Evolutionary conservation across 179 eudicot genomes (phyloP), one percentile per base, ranked within the genome.

Genomic region (Silene vulgaris): DNA sequence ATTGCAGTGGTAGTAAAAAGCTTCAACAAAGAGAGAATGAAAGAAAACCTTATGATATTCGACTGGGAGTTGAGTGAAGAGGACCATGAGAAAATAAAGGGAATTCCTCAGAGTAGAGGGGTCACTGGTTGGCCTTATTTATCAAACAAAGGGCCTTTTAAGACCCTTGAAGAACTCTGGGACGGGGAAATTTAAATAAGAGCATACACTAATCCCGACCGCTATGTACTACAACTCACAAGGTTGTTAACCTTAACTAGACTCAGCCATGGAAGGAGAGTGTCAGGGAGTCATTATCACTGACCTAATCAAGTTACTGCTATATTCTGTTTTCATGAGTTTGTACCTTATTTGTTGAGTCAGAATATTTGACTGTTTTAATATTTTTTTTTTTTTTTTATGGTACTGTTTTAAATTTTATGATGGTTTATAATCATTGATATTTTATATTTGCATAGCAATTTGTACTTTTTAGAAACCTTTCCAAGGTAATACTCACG

Each of bases 1-100:
- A 82, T 88, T 29, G 79, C 83, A 0, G 65, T 86, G 35, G 78
- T 85, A 64, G 85, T 77, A 76, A 89, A 88, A 83, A 89, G 90
- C 23, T 86, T 80, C 64, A 88, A 83, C 80, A 76, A 48, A 30
- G 87, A 81, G 9, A 88, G 90, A 67, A 88, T 89, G 89, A 84
- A 81, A 65, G 81, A 89, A 74, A 89, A 89, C 77, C 65, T 86
- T 0, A 75, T 65, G 45, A 82, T 88, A 48, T 86, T 88, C 56
- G 71, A 79, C 74, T 88, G 94, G 91, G 77, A 74, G 28, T 63
- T 88, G 70, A 85, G 76, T 69, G 62, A 63, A 6, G 88, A 86
- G n/a, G 88, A 89, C 43, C 73, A 76, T 6, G 74, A 84, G 43
- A 85, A 81, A 75, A 89, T 89, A 12, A 74, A 74, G 28, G 84